These are phyloP conservation scores for Liquidambar formosana DNA, from an alignment of 164 flowering plant species.

Conservation along the genomic window DNA sequence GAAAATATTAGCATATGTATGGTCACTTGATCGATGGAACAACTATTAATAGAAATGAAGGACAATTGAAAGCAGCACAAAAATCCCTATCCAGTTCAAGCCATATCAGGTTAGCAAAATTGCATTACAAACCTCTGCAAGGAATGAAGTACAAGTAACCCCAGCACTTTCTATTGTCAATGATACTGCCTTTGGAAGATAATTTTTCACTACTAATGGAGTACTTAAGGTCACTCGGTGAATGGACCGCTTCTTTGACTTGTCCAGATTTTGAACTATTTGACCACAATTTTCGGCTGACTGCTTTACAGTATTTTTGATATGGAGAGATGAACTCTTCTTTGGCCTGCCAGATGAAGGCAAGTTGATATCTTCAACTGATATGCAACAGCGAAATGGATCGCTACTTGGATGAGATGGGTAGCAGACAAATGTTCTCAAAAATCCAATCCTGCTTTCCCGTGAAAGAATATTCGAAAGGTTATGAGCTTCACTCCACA, in stretches of 20 bases:
- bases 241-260: slow-evolving; percentile 43
- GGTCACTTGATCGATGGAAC: neutral
- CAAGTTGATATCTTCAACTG: slow-evolving; percentile 58
- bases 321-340: slow-evolving; percentile 23
- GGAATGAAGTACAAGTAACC: slow-evolving; percentile 38
- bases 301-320: slow-evolving; percentile 20
- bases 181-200: slow-evolving; percentile 59
- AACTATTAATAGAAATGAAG: neutral
- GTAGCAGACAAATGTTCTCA: slow-evolving; percentile 85
- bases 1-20: slow-evolving; percentile 8
- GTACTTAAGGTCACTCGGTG: slow-evolving; percentile 64
- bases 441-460: slow-evolving; percentile 64
- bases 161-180: slow-evolving; percentile 73
- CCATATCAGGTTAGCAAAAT: neutral
- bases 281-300: slow-evolving; percentile 15
- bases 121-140: slow-evolving; percentile 65
- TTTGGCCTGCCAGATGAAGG: slow-evolving; percentile 31
- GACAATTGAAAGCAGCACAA: neutral
- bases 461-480: slow-evolving; percentile 63
- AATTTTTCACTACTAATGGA: slow-evolving; percentile 72
- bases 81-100: neutral
- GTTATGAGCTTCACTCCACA: slow-evolving; percentile 92
- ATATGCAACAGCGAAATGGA: slow-evolving; percentile 89
- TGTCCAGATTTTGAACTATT: slow-evolving; percentile 12
- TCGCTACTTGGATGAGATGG: slow-evolving; percentile 86